phyloP scores from a whole-genome alignment of 2,329 filamentous ascomycete genomes.

The Zelopaecilomyces penicillatus region DNA sequence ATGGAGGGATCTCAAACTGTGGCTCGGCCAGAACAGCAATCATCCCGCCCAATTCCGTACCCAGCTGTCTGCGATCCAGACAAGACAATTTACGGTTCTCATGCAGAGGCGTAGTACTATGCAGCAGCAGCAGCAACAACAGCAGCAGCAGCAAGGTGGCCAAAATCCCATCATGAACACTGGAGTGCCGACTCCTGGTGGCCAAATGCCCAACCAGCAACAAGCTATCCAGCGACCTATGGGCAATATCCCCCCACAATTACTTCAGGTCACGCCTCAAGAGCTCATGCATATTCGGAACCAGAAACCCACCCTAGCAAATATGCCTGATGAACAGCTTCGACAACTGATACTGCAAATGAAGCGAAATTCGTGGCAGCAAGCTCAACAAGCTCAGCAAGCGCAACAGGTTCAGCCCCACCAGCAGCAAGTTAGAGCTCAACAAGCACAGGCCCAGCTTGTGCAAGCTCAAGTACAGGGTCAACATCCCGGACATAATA shows the following conservation, averaged over 20 bases:
- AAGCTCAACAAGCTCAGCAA: constrained; percentile 23
- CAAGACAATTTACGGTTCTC: constrained; percentile 30
- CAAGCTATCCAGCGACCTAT: constrained; percentile 18
- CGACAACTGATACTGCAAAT: constrained; percentile 23
- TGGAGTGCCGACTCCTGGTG: constrained; percentile 14
- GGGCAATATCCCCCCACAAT: constrained; percentile 20
- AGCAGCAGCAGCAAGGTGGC: constrained; percentile 13
- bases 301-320: constrained; percentile 16
- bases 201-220: constrained; percentile 21
- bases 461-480: constrained; percentile 18
- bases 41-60: constrained; percentile 22
- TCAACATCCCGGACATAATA: constrained; percentile 28
- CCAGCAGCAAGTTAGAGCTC: constrained; percentile 12
- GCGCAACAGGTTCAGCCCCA: constrained; percentile 16
- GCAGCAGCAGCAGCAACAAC: constrained; percentile 15
- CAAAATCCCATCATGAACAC: constrained; percentile 22
- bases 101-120: constrained; percentile 22
- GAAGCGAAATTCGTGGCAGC: constrained; percentile 23
- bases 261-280: constrained; percentile 24
- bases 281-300: constrained; percentile 25
- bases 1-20: constrained; percentile 39
- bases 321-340: constrained; percentile 26
- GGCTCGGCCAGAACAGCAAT: constrained; percentile 29
- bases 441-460: constrained; percentile 20
- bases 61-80: constrained; percentile 28